Conservation (phyloP, 441 rosid genomes). For the Pelargonium myrrhifolium region DNA sequence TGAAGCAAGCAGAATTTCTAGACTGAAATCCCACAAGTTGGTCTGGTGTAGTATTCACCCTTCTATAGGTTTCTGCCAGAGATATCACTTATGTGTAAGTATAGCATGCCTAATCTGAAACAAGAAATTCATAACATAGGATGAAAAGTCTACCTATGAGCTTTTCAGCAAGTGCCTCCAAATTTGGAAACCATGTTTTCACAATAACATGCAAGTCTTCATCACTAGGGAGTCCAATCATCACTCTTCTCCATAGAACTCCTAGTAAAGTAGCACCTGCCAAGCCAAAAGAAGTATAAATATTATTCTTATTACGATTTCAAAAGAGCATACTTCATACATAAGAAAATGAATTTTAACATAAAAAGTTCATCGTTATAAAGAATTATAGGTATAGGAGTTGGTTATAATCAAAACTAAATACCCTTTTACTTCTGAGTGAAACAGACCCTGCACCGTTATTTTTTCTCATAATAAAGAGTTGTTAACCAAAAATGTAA, state of each 20-base stretch:
- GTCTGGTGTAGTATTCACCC: constrained; percentile 34
- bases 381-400: neutral
- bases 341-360: neutral
- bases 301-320: neutral
- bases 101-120: constrained; percentile 13
- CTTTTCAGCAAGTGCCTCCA: constrained; percentile 56
- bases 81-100: constrained; percentile 17
- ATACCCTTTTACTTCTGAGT: neutral
- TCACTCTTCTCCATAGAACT: constrained; percentile 79
- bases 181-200: constrained; percentile 57
- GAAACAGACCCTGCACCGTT: neutral
- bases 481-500: neutral
- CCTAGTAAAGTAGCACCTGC: constrained; percentile 69
- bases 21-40: constrained; percentile 33
- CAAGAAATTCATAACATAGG: constrained; percentile 13
- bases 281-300: constrained; percentile 15
- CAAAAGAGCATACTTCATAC: neutral
- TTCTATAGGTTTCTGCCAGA: constrained; percentile 68
- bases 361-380: neutral
- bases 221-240: constrained; percentile 59
- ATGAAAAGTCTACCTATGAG: constrained; percentile 54
- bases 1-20: constrained; percentile 33
- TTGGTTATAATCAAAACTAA: neutral
- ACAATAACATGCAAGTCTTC: constrained; percentile 62
- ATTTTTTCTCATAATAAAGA: neutral